Conservation (phyloP, 2,329 filamentous ascomycete genomes). For the Penicillium sp. region DNA sequence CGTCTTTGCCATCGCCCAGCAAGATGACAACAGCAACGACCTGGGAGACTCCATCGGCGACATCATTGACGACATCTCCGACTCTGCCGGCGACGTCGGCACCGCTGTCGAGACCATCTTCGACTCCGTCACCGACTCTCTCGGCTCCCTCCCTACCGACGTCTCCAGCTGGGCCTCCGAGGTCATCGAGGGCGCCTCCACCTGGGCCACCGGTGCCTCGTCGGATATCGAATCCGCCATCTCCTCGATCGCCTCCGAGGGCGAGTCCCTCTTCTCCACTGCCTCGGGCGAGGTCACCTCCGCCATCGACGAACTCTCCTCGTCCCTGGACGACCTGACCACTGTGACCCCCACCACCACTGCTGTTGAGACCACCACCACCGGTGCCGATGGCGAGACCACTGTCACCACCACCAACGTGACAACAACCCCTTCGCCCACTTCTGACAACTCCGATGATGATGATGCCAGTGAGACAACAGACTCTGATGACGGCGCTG, state of each 20-base stretch:
- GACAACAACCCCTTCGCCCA: conserved; percentile 22
- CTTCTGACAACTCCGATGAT: conserved; percentile 1
- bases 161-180: conserved; percentile 19
- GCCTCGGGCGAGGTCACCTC: background rate
- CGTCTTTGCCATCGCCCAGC: conserved; percentile 21
- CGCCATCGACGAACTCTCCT: conserved; percentile 1
- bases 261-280: conserved; percentile 7
- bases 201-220: conserved; percentile 17
- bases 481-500: conserved; percentile 26
- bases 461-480: conserved; percentile 15
- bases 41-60: conserved; percentile 10
- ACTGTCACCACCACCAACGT: conserved; percentile 27
- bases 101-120: background rate
- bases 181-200: conserved; percentile 19
- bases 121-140: conserved; percentile 13
- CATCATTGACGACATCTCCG: conserved; percentile 13
- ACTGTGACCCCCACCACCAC: background rate
- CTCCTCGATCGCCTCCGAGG: conserved; percentile 24
- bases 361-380: conserved; percentile 2
- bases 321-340: background rate
- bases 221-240: conserved; percentile 13
- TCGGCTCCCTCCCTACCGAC: conserved; percentile 19
- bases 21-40: conserved; percentile 20
- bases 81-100: background rate
- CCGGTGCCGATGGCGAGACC: background rate